These are phyloP conservation scores for Cylindrotheca closterium DNA, from an alignment of 108 stramenopile genomes.

Conservation along the genomic window DNA sequence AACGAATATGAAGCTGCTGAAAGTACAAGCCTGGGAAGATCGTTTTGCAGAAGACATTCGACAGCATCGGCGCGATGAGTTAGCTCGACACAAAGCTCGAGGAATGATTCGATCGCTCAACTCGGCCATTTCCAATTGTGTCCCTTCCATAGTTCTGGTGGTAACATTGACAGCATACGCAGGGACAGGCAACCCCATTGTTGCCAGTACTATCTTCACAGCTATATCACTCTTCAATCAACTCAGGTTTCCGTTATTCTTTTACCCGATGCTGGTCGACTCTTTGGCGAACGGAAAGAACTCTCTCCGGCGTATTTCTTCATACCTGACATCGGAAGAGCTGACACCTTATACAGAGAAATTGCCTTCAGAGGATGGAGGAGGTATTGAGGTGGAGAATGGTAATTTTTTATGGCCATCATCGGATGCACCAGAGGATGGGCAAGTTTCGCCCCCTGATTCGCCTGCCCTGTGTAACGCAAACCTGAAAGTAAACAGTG, in stretches of 20 bases:
- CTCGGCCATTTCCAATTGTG: slow-evolving; percentile 67
- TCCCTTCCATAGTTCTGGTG: slow-evolving; percentile 69
- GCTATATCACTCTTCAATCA: slow-evolving; percentile 94
- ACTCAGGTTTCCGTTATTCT: slow-evolving; percentile 86
- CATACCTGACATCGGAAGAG: slow-evolving; percentile 63
- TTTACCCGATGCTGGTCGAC: slow-evolving; percentile 85
- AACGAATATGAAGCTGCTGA: slow-evolving; percentile 75
- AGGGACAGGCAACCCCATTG: slow-evolving; percentile 58
- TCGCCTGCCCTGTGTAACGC: slow-evolving; percentile 58
- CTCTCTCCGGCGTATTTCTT: slow-evolving; percentile 57
- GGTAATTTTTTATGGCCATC: slow-evolving; percentile 75
- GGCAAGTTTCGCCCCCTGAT: slow-evolving; percentile 21
- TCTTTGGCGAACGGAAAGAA: slow-evolving; percentile 73
- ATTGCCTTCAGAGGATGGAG: slow-evolving; percentile 40
- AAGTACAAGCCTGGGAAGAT: slow-evolving; percentile 72
- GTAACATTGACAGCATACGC: slow-evolving; percentile 69
- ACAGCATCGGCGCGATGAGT: slow-evolving; percentile 52
- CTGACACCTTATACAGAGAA: slow-evolving; percentile 62
- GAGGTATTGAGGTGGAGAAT: slow-evolving; percentile 61
- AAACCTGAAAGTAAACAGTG: slow-evolving; percentile 54
- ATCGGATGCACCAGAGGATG: slow-evolving; percentile 26
- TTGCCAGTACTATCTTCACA: slow-evolving; percentile 87
- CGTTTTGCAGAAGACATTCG: slow-evolving; percentile 61
- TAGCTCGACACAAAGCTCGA: slow-evolving; percentile 46
- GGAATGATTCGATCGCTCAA: slow-evolving; percentile 69